Evolutionary conservation across 345 rosid genomes (phyloP), one percentile per base, ranked within the genome.

Genomic region (Conringia planisiliqua): DNA sequence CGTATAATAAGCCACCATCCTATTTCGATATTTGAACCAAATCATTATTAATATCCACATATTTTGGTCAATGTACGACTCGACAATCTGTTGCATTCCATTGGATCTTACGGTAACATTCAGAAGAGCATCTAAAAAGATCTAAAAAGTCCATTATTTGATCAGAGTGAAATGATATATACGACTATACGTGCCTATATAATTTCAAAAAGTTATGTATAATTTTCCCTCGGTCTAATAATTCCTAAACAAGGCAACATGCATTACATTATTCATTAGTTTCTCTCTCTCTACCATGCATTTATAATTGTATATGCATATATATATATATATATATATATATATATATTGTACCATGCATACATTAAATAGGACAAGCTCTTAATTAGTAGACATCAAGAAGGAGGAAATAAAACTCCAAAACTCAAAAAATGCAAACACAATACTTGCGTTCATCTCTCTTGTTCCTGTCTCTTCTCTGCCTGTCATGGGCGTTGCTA

Each of bases 401-500:
- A 38, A 13, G 10, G 14, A 47, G 9, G 3, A 14, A 35, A 64
- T 0, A 56, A 56, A 56, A 26, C 10, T 52, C 10, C 2, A 27
- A 52, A 52, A 26, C 58, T 2, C 30, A 56, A 32, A 63, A 39
- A 27, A 77, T 71, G 80, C 52, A 71, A 38, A 64, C 55, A 57
- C 61, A 44, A 57, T 66, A 70, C 35, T 69, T 55, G 44, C 80
- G 73, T 70, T 38, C 60, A 6, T 64, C 48, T 55, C 51, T 69
- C 50, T 40, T 70, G 62, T 54, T 75, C 52, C 16, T 64, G 5
- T 44, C 67, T 69, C 54, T 79, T 61, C 68, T 84, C 38, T 66
- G 72, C 4, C 29, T 75, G 7, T 55, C 83, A 38, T 65, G 77
- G 75, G 68, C 81, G 61, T 77, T 71, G 36, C 65, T 42, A 61